Evolutionary conservation across 129 eudicot genomes (phyloP).

Genomic region (Solidago caesia): DNA sequence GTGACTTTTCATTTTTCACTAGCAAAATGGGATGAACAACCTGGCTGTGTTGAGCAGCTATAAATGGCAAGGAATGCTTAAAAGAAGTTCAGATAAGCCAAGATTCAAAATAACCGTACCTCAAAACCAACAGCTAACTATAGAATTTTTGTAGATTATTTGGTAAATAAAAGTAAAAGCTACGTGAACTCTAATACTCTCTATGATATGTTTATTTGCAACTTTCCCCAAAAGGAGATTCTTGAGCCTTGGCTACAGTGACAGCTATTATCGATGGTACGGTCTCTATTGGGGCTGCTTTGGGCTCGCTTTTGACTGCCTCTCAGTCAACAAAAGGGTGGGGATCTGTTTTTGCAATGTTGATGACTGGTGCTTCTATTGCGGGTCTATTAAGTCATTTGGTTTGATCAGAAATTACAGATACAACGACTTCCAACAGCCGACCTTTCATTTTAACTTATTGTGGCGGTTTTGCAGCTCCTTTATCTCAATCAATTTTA

Average conservation of each 20-base stretch:
- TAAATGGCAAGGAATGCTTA: too few species aligned
- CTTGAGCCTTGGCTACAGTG: conserved; percentile 90
- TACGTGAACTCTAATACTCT: too few species aligned
- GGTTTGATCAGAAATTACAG: conserved; percentile 54
- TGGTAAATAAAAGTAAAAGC: too few species aligned
- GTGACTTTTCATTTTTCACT: too few species aligned
- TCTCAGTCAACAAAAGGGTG: conserved; percentile 78
- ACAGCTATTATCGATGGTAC: conserved; percentile 97
- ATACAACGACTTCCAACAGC: conserved; percentile 27
- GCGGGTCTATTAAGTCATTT: conserved; percentile 78
- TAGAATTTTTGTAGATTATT: too few species aligned
- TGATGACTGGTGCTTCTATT: conserved; percentile 62
- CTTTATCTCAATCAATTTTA: conserved; percentile 31
- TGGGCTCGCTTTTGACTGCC: conserved; percentile 87
- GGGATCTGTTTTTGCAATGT: conserved; percentile 78
- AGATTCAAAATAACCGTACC: too few species aligned
- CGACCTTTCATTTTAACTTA: neutral
- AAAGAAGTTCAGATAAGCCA: too few species aligned
- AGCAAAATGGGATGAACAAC: too few species aligned
- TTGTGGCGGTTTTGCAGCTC: conserved; percentile 16
- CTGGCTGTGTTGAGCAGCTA: too few species aligned
- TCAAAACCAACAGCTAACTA: too few species aligned
- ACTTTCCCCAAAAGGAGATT: conserved; percentile 61
- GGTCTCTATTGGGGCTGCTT: conserved; percentile 92
- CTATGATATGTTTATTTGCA: too few species aligned